Evolutionary conservation across 345 rosid genomes (phyloP), one percentile per base, ranked within the genome.

Genomic region (Microcos paniculata): DNA sequence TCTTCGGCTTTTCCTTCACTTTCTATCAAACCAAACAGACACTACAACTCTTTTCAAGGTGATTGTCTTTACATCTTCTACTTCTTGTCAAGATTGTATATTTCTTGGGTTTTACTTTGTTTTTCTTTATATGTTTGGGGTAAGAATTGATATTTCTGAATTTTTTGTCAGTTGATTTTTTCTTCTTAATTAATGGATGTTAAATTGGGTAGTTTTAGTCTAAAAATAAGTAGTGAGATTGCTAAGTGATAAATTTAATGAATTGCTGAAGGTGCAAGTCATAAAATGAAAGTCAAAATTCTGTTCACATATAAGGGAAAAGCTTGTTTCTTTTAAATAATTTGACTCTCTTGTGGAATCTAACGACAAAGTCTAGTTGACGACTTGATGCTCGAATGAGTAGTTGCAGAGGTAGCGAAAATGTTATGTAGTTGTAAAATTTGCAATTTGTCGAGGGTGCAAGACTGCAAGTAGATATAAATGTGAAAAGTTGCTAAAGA

Each of bases 41-140:
- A 43, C 53, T 73, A 78, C 62, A 82, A 30, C 76, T 66, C 85
- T 23, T 79, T 89, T 59, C 85, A 81, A 84, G 98, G 97, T 93
- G 62, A 62, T 48, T 79, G 43, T 76, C 82, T 40, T 7, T 19
- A 26, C 31, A 58, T 57, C 10, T 11, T 64, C 78, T 51, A 24
- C 28, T 64, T 74, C 63, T n/a, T 31, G 59, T 19, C 19, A 67
- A 6, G 9, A 49, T 64, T 13, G 6, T 24, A 4, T 76, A 72
- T 71, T 51, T 78, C 16, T 3, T 64, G 76, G 64, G 77, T 49
- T 56, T 75, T 49, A 15, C 43, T 4, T 74, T 3, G 21, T 74
- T 74, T 46, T 24, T 63, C 13, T n/a, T 63, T 46, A 12, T 24
- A 16, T 26, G 62, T 63, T 26, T 23, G 9, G 8, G 10, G 10